Conservation (phyloP, 2,329 filamentous ascomycete genomes). For the Fusarium camptoceras region DNA sequence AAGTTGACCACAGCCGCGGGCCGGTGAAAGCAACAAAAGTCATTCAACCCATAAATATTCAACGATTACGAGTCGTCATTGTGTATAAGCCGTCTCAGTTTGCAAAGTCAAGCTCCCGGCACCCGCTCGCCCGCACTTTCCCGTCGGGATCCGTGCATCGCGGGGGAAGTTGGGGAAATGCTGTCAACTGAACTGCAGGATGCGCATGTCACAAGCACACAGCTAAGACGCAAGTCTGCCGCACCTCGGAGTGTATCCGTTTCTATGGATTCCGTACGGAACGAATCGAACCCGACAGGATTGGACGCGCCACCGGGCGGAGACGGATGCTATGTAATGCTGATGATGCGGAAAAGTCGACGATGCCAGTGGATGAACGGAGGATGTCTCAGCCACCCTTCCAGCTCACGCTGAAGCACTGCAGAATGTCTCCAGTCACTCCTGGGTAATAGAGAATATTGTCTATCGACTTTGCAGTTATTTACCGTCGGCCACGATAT, state of each 20-base stretch:
- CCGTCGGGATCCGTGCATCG: constrained; percentile 46
- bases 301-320: constrained; percentile 36
- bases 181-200: constrained; percentile 35
- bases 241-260: constrained; percentile 35
- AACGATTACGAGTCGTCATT: not conserved
- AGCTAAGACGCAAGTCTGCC: constrained; percentile 28
- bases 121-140: constrained; percentile 46
- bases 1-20: not conserved
- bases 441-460: not conserved
- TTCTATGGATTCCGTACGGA: constrained; percentile 13
- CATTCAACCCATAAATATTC: not conserved
- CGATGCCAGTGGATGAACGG: constrained; percentile 31
- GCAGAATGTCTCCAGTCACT: constrained; percentile 26
- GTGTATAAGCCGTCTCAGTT: constrained; percentile 2
- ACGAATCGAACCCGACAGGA: constrained; percentile 19
- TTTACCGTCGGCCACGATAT: not conserved
- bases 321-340: constrained; percentile 34
- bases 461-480: not conserved
- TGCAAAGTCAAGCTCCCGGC: constrained; percentile 25
- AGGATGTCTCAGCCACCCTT: constrained; percentile 37
- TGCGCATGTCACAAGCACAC: constrained; percentile 33
- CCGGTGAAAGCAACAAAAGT: not conserved
- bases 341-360: constrained; percentile 30
- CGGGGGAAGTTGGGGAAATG: constrained; percentile 47
- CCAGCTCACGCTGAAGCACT: constrained; percentile 2